phyloP scores from a whole-genome alignment of 1,284 basidiomycete genomes.

The Sporisorium reilianum region DNA sequence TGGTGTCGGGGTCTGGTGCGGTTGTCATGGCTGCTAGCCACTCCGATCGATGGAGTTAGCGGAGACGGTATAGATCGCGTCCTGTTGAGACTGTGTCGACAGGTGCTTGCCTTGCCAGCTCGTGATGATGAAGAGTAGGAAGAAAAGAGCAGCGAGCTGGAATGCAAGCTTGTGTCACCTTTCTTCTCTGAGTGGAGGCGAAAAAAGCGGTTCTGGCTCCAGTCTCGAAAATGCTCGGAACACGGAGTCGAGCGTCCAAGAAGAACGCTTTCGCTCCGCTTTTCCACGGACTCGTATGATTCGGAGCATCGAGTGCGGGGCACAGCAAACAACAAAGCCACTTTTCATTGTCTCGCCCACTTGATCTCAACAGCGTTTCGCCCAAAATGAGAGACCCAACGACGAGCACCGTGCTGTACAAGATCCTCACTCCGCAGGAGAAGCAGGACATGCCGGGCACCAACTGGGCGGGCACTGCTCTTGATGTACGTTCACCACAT shows the following conservation, averaged over 20 bases:
- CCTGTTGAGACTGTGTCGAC: not conserved
- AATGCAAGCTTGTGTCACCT: conserved; percentile 19
- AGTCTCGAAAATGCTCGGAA: conserved; percentile 4
- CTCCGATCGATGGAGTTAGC: not conserved
- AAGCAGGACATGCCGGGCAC: conserved; percentile 37
- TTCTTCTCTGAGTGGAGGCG: conserved; percentile 4
- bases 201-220: not conserved
- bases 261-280: no score
- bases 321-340: not conserved
- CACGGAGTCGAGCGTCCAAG: conserved; percentile 14
- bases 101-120: not conserved
- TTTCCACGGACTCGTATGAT: no score
- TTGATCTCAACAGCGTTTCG: no score
- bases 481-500: conserved; percentile 47
- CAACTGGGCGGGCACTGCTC: conserved; percentile 54
- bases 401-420: conserved; percentile 58
- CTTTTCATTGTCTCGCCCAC: no score
- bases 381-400: conserved; percentile 47
- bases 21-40: conserved; percentile 14
- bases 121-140: not conserved
- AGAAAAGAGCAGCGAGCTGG: not conserved
- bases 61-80: not conserved
- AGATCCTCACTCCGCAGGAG: conserved; percentile 61
- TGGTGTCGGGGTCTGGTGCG: conserved; percentile 3
- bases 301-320: not conserved